phyloP scores from a whole-genome alignment of 371 early-diverging fungal species.

The Batkoa obscura region DNA sequence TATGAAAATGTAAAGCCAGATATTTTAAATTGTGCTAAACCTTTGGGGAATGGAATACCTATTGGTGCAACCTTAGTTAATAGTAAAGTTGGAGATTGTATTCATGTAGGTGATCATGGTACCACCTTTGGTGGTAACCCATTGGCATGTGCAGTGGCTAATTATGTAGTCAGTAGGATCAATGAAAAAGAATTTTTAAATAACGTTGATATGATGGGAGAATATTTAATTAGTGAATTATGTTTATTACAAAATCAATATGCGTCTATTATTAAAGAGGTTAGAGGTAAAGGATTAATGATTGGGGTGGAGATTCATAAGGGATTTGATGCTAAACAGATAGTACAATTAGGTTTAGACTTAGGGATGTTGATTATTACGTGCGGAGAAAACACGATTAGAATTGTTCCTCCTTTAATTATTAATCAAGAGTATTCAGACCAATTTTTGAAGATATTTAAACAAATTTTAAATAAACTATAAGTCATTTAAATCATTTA shows the following conservation, averaged over 20 bases:
- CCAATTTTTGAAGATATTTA: conserved; percentile 27
- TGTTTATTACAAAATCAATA: conserved; percentile 23
- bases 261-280: conserved; percentile 43
- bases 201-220: conserved; percentile 36
- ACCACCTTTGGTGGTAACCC: conserved; percentile 95
- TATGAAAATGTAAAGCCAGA: conserved; percentile 58
- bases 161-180: conserved; percentile 49
- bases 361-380: conserved; percentile 70
- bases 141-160: conserved; percentile 57
- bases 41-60: conserved; percentile 90
- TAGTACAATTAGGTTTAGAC: conserved; percentile 58
- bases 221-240: conserved; percentile 26
- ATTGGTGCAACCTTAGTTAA: conserved; percentile 75
- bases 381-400: conserved; percentile 74
- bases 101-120: conserved; percentile 80
- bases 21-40: conserved; percentile 87
- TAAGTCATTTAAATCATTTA: too few relatives aligned
- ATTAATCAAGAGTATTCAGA: conserved; percentile 43
- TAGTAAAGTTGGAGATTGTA: conserved; percentile 50
- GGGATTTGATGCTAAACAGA: conserved; percentile 32
- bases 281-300: conserved; percentile 72
- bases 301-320: conserved; percentile 46
- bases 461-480: not conserved
- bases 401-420: conserved; percentile 75
- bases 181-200: conserved; percentile 40